These are phyloP conservation scores for Barnettozyma sucrosica DNA, from an alignment of 805 yeast genomes.

Conservation along the genomic window DNA sequence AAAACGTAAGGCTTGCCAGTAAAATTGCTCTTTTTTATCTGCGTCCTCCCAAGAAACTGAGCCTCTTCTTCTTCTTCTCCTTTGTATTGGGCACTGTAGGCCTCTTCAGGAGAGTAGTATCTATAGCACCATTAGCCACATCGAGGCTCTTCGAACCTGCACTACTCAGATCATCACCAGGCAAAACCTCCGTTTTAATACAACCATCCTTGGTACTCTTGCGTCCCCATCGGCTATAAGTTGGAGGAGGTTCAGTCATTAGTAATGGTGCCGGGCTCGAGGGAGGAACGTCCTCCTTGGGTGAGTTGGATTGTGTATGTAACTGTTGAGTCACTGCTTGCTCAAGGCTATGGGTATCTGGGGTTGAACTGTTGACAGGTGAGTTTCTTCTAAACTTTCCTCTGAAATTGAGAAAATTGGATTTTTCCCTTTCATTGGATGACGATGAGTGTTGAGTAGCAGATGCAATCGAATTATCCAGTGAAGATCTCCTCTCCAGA, in stretches of 20 bases:
- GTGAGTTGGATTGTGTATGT: not conserved
- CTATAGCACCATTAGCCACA: not conserved
- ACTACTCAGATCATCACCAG: not conserved
- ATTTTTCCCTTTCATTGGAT: conserved; percentile 9
- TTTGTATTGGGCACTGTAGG: not conserved
- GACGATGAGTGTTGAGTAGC: conserved; percentile 17
- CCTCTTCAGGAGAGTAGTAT: not conserved
- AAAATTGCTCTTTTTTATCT: not conserved
- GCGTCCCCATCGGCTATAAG: conserved; percentile 17
- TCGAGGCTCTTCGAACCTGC: not conserved
- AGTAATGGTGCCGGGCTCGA: not conserved
- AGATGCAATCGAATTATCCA: conserved; percentile 12
- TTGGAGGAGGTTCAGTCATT: conserved; percentile 4
- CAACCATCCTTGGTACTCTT: conserved; percentile 7
- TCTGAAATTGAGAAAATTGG: not conserved
- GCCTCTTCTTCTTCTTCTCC: conserved; percentile 20
- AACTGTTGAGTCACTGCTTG: not conserved
- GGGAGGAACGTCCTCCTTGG: not conserved
- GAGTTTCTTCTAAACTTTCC: conserved; percentile 4
- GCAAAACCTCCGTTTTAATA: not conserved
- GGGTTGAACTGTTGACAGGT: not conserved
- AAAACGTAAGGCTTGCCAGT: no score
- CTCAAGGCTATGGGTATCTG: not conserved
- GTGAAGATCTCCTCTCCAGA: conserved; percentile 16
- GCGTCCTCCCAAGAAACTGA: conserved; percentile 13